Evolutionary conservation across 768 basidiomycete species (phyloP).

Genomic region (Gymnopilus junonius): DNA sequence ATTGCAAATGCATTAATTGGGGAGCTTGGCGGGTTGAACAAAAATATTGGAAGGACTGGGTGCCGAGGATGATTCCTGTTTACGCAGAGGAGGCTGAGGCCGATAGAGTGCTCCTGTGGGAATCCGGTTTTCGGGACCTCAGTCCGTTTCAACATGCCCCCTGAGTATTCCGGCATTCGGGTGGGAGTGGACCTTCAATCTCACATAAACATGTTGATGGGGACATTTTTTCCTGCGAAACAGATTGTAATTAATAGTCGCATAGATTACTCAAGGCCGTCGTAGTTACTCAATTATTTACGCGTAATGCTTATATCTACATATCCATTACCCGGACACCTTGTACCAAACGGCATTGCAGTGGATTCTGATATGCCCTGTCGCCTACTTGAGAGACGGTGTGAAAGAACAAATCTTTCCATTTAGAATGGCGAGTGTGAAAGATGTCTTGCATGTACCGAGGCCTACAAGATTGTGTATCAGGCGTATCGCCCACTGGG

Average conservation of each 20-base stretch:
- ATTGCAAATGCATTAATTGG: constrained; percentile 3
- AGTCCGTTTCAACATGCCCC: too few relatives aligned
- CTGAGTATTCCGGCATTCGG: too few relatives aligned
- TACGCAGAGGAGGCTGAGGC: not conserved
- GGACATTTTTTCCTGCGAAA: too few relatives aligned
- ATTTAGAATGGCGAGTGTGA: not conserved
- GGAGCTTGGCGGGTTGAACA: not conserved
- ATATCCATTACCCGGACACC: not conserved
- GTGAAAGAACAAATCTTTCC: not conserved
- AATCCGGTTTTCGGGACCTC: not conserved
- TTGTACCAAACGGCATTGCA: not conserved
- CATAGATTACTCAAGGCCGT: too few relatives aligned
- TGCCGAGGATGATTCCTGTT: not conserved
- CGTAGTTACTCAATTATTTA: too few relatives aligned
- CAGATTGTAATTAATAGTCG: too few relatives aligned
- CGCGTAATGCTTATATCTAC: too few relatives aligned
- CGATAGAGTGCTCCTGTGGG: constrained; percentile 1
- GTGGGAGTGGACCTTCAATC: too few relatives aligned
- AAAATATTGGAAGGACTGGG: not conserved
- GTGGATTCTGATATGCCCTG: not conserved
- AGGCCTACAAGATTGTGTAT: not conserved
- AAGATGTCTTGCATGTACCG: not conserved
- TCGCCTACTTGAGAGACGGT: not conserved
- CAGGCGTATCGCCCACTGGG: not conserved
- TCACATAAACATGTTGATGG: too few relatives aligned